These are phyloP conservation scores for Mollisia scopiformis DNA, from an alignment of 2,329 filamentous ascomycete species.

Conservation along the genomic window DNA sequence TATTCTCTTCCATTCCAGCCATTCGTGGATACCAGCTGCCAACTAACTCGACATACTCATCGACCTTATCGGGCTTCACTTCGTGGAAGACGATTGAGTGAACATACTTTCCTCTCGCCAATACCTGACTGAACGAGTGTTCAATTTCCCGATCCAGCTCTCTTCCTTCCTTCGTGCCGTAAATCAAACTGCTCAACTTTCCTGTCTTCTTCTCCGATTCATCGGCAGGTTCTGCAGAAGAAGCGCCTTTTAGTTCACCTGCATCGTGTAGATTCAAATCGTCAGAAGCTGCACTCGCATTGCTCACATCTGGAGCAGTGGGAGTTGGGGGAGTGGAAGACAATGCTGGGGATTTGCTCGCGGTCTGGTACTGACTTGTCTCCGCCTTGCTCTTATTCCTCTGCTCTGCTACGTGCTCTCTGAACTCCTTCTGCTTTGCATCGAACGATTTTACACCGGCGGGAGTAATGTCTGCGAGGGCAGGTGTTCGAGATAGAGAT, in stretches of 20 bases:
- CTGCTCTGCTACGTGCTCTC: slow-evolving; percentile 76
- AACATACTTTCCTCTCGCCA: slow-evolving; percentile 96
- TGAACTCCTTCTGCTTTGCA: slow-evolving; percentile 82
- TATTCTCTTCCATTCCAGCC: slow-evolving; percentile 82
- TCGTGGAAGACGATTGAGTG: slow-evolving; percentile 97
- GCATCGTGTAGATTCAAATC: slow-evolving; percentile 46
- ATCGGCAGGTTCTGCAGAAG: slow-evolving; percentile 63
- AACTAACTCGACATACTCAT: slow-evolving; percentile 90
- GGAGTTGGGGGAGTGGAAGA: slow-evolving; percentile 45
- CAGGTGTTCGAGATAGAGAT: slow-evolving; percentile 64
- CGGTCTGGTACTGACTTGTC: slow-evolving; percentile 73
- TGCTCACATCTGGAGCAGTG: slow-evolving; percentile 48
- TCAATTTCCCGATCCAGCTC: slow-evolving; percentile 96
- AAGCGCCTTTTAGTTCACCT: slow-evolving; percentile 63
- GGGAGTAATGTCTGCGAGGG: slow-evolving; percentile 81
- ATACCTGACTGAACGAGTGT: slow-evolving; percentile 90
- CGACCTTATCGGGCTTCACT: slow-evolving; percentile 92
- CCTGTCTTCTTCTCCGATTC: slow-evolving; percentile 59
- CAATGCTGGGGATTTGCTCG: slow-evolving; percentile 42
- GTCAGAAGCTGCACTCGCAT: slow-evolving; percentile 41
- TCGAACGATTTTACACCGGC: slow-evolving; percentile 77
- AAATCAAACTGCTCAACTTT: slow-evolving; percentile 85
- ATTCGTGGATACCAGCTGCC: slow-evolving; percentile 92
- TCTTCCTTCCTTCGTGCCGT: slow-evolving; percentile 93
- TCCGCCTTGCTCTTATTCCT: slow-evolving; percentile 63